These are phyloP conservation scores for Aspergillus sp. DNA, from an alignment of 2,329 filamentous ascomycete genomes.

Conservation along the genomic window DNA sequence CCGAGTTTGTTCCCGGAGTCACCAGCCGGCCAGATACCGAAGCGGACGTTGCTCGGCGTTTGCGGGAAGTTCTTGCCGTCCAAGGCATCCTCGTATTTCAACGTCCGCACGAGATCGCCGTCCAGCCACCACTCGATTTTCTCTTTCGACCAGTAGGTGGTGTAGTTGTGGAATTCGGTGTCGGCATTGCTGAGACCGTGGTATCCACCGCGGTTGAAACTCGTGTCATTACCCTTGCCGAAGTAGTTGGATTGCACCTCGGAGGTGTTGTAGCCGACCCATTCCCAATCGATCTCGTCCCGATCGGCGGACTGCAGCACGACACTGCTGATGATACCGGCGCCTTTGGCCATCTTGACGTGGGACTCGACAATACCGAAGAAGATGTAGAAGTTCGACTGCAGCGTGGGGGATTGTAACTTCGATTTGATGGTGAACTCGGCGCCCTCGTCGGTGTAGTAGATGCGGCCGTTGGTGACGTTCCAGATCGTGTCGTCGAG, in stretches of 20 bases:
- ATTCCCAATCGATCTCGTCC: constrained; percentile 78
- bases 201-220: constrained; percentile 79
- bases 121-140: constrained; percentile 68
- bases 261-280: constrained; percentile 40
- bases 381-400: constrained; percentile 81
- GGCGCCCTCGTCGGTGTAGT: constrained; percentile 64
- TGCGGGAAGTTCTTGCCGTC: constrained; percentile 64
- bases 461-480: constrained; percentile 64
- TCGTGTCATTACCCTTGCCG: constrained; percentile 76
- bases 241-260: constrained; percentile 85
- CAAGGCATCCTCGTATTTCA: constrained; percentile 59
- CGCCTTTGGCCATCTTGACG: constrained; percentile 72
- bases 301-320: constrained; percentile 81
- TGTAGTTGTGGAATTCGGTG: constrained; percentile 49
- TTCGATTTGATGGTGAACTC: constrained; percentile 69
- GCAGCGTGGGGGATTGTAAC: constrained; percentile 75
- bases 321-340: constrained; percentile 76
- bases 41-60: constrained; percentile 69
- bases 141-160: constrained; percentile 66
- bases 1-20: constrained; percentile 33
- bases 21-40: constrained; percentile 70
- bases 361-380: constrained; percentile 76
- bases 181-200: constrained; percentile 64
- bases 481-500: constrained; percentile 64
- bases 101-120: constrained; percentile 58